Conservation (phyloP, 352 stramenopile genomes). For the Pythium sukuiense region DNA sequence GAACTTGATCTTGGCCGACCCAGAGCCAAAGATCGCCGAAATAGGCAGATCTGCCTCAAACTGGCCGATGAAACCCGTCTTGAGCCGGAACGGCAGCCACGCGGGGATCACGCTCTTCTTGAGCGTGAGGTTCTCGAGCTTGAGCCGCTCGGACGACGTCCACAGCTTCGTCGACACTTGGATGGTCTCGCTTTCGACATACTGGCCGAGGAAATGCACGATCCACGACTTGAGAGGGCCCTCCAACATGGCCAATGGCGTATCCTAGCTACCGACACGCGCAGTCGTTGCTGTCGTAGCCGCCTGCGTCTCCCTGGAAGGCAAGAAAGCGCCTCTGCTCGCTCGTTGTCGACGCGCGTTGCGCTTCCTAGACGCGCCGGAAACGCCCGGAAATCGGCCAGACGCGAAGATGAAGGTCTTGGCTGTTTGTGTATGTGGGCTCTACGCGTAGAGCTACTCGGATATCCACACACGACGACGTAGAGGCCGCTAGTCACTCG, state of each 20-base stretch:
- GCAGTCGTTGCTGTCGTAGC: neutral
- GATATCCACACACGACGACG: neutral
- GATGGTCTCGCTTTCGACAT: constrained; percentile 85
- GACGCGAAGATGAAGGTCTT: neutral
- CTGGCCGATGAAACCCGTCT: constrained; percentile 84
- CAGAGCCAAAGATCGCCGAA: constrained; percentile 80
- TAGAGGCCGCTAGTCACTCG: neutral
- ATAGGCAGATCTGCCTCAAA: constrained; percentile 86
- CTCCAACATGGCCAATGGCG: constrained; percentile 64
- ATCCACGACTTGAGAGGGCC: constrained; percentile 89
- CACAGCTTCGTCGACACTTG: constrained; percentile 87
- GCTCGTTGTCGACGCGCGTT: neutral
- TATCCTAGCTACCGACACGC: neutral
- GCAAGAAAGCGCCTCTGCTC: neutral
- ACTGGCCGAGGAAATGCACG: constrained; percentile 81
- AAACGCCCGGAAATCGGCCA: neutral
- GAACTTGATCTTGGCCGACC: constrained; percentile 85
- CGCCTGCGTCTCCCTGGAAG: neutral
- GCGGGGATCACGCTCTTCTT: constrained; percentile 78
- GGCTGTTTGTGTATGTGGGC: neutral
- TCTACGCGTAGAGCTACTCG: neutral
- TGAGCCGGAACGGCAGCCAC: constrained; percentile 85
- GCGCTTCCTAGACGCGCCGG: neutral
- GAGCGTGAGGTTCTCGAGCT: constrained; percentile 86
- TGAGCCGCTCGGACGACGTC: constrained; percentile 85